Evolutionary conservation across 345 rosid species (phyloP).

Genomic region (Cardamine occulta): DNA sequence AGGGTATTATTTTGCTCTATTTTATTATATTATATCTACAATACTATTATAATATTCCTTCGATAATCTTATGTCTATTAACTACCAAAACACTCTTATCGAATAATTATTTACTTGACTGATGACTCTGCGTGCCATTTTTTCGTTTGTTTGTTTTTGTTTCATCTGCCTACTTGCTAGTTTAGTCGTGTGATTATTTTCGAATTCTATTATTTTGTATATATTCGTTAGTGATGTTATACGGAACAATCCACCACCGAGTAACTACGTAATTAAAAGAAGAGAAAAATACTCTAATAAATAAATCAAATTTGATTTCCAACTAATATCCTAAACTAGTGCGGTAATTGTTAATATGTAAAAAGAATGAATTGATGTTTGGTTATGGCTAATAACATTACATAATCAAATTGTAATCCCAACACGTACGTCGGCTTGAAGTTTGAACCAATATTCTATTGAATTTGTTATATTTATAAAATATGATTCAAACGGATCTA

Average conservation of each 20-base stretch:
- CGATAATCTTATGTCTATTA: not conserved
- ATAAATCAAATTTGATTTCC: not conserved
- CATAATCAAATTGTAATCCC: not conserved
- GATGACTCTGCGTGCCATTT: not conserved
- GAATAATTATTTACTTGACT: no score
- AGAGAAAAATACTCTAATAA: not conserved
- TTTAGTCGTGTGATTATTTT: not conserved
- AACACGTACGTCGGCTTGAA: slow-evolving; percentile 17
- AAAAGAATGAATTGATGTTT: slow-evolving; percentile 1
- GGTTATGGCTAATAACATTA: not conserved
- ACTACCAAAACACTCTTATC: not conserved
- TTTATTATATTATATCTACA: not conserved
- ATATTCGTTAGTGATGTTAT: slow-evolving; percentile 1
- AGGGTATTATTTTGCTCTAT: not conserved
- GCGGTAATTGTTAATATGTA: not conserved
- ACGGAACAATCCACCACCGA: slow-evolving; percentile 18
- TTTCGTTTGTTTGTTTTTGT: not conserved
- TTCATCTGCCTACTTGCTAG: not conserved
- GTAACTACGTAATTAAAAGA: not conserved
- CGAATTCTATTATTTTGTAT: not conserved
- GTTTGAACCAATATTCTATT: not conserved
- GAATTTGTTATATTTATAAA: not conserved
- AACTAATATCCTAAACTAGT: not conserved
- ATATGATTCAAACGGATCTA: slow-evolving; percentile 20
- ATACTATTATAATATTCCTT: not conserved